Base-by-base conservation (phyloP, 1,284 basidiomycete species). In the Ganoderma multipileum region DNA sequence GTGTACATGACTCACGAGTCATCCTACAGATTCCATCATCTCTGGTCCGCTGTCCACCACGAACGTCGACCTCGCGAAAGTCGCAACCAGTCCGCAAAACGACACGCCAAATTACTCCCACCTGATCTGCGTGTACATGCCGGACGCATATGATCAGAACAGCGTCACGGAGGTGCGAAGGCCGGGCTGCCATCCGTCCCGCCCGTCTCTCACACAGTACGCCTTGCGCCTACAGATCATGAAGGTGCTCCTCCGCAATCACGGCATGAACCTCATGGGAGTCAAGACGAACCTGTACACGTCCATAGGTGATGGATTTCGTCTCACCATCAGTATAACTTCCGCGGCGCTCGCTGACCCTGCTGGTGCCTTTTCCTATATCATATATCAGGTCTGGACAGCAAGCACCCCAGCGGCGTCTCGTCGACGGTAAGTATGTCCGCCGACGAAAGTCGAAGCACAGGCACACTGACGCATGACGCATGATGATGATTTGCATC, bases 281-380 rank as follows among this genome's bases (percentile, higher is more conserved):
- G 91, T 91, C 14, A 93, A 93, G 75, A 86, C 89, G 6, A 82
- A 92, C 74, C 74, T 93, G 58, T 92, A 92, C 74, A 91, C 91
- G 3, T 59, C 73, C 0, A 85, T 91, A 66, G 89, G 89, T 88
- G 75, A 59, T 76, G 8, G 6, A 28, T 73, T 18, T 41, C 54
- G 66, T 30, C 18, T 47, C n/a, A n/a, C 30, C 41, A 59, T 50
- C 18, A 54, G n/a, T n/a, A 26, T 23, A 59, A 23, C 58, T 33
- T 57, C 28, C 28, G 14, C 55, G 28, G 20, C 55, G 20, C 55
- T 58, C 55, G 20, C 55, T 58, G 33, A 58, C 16, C 8, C 30
- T 20, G 41, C 30, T 47, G 18, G 23, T 63, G 18, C 38, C 16
- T 64, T 50, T 26, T 26, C 38, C n/a, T n/a, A n/a, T n/a, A n/a